Percentiles rank a stretch among this genome's conserved stretches.
phyloP scores from a whole-genome alignment of 306 rosid species.

The Adenanthera pavonina region DNA sequence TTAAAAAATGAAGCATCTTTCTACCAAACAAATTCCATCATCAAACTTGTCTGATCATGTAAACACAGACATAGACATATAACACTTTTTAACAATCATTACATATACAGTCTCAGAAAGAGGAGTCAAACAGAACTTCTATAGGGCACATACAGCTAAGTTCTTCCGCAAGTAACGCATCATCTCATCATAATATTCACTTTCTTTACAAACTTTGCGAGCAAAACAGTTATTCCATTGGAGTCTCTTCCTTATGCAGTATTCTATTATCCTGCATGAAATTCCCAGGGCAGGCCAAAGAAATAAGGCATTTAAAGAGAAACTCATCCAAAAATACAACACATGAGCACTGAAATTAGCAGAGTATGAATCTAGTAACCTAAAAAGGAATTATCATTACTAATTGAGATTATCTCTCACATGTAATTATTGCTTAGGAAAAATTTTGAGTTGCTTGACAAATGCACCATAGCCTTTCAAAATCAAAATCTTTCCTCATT shows the following conservation, averaged over 20 bases:
- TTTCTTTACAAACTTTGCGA: slow-evolving; percentile 85
- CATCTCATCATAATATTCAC: slow-evolving; percentile 95
- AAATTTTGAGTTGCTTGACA: slow-evolving; percentile 12
- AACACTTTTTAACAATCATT: slow-evolving; percentile 26
- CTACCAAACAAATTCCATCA: slow-evolving; percentile 3
- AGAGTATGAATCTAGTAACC: slow-evolving; percentile 15
- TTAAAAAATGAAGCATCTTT: background rate
- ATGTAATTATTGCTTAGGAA: slow-evolving; percentile 9
- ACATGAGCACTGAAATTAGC: slow-evolving; percentile 19
- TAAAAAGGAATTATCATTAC: background rate
- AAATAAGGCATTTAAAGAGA: slow-evolving; percentile 5
- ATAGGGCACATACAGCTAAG: slow-evolving; percentile 70
- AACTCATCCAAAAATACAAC: slow-evolving; percentile 26
- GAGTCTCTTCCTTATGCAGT: slow-evolving; percentile 90
- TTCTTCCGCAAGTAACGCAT: slow-evolving; percentile 91
- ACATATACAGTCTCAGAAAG: slow-evolving; percentile 32
- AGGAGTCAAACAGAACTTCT: slow-evolving; percentile 30
- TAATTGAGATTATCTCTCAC: slow-evolving; percentile 1
- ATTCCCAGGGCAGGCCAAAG: slow-evolving; percentile 33
- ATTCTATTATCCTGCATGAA: slow-evolving; percentile 74
- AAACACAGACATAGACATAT: background rate
- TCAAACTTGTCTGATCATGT: slow-evolving; percentile 26
- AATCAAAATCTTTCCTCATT: slow-evolving; percentile 26
- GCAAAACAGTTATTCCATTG: slow-evolving; percentile 91
- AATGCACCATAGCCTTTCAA: slow-evolving; percentile 16